Evolutionary conservation across 495 filamentous ascomycete genomes (phyloP), one percentile per base, ranked within the genome.

Genomic region (Margaritispora aquatica): DNA sequence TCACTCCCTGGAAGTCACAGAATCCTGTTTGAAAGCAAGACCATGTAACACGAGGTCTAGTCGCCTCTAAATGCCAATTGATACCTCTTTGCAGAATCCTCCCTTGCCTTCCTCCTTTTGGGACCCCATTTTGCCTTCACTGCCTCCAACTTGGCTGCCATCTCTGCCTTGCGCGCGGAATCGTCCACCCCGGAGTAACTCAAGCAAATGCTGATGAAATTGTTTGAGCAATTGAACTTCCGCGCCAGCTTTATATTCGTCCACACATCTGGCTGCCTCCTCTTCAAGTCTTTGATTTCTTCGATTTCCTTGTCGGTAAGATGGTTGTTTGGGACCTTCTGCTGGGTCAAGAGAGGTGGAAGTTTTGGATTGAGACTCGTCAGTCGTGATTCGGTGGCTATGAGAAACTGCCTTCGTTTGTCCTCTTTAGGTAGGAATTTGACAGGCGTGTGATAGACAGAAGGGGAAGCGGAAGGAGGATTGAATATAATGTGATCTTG

Each of bases 361-460:
- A 88, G 77, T 31, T 13, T 41, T 15, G 34, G 41, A 23, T 49
- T 24, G 2, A 22, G 46, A 9, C 27, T 20, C 15, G 55, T 51
- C 24, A 21, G 55, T 49, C 56, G 55, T n/a, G 36, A 11, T 20
- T 56, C 51, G 13, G 44, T 36, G 21, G 57, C 21, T 2, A 57
- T 58, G 19, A 66, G 29, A 1, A 71, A 61, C 60, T 73, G 70
- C 57, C 84, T 83, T 26, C 93, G 86, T 8, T 81, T 80, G 74
- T 98, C 95, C 59, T 78, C 74, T 60, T 77, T 75, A 26, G 94
- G 95, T 17, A 98, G 85, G 76, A 98, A 98, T 62, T 89, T 92
- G 57, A 83, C 77, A 27, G 94, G 94, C 2, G 94, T 98, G 70
- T 95, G 83, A 71, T 86, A 89, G 31, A 92, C 86, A 20, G 84